Base-by-base conservation (phyloP, 371 early-diverging fungal species). In the Actinomortierella ambigua region DNA sequence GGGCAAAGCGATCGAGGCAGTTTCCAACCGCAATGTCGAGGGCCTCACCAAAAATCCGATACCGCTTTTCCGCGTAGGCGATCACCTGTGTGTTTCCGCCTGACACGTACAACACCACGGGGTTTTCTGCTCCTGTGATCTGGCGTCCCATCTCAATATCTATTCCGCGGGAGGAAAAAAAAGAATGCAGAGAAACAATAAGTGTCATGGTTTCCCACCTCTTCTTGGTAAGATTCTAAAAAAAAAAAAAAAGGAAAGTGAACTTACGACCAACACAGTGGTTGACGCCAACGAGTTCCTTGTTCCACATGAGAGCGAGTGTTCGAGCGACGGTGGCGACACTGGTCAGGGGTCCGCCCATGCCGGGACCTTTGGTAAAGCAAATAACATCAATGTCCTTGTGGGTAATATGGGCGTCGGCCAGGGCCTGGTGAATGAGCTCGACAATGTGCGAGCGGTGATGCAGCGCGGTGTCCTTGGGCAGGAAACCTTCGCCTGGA, bases 31-130 rank as follows among this genome's bases (percentile, higher is more conserved):
- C 99, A 63, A 99, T 99, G 76, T 99, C 99, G 44, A 99, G 80
- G 0, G 99, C 97, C 77, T 99, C 99, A 26, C 99, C 99, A 86
- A 99, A 99, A 34, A 99, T 99, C 40, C 95, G 87, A 77, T 99
- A 99, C 73, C 93, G 77, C 49, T 93, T 84, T 57, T 96, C 91
- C 20, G 95, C 88, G 76, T 98, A 99, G 3, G 98, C 97, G 76
- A 99, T 99, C 13, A 99, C 97, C 80, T 99, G 99, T 0, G 99
- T 99, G 77, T 99, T 99, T 40, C 99, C 99, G n/a, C 99, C 99
- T 73, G 95, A 94, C 9, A 98, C 99, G 78, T 99, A 99, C 8
- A 99, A 83, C 17, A 99, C 94, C 7, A 99, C 95, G 0, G 99
- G 99, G 73, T 99, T 95, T 3, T 86, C 63, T 0, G 99, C 99